Evolutionary conservation across 2,329 filamentous ascomycete genomes (phyloP).

Genomic region (Sporothrix sp.): DNA sequence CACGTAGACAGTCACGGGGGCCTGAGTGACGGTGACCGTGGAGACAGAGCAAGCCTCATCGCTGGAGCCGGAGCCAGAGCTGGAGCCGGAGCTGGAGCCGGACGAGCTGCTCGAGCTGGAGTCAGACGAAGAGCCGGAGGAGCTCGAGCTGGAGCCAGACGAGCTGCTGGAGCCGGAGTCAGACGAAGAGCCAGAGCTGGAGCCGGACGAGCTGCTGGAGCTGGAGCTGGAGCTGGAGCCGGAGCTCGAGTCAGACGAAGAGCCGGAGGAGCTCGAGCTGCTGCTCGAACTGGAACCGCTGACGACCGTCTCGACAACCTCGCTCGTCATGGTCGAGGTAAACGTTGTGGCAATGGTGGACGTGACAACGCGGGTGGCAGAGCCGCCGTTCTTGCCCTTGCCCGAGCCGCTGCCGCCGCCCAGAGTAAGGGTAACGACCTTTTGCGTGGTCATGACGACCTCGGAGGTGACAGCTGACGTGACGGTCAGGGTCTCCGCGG

Average conservation of each 20-base stretch:
- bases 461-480: conserved; percentile 8
- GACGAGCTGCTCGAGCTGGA: not conserved
- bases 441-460: conserved; percentile 16
- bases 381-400: conserved; percentile 2
- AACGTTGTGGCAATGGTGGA: conserved; percentile 20
- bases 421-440: conserved; percentile 22
- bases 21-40: conserved; percentile 13
- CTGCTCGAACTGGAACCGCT: conserved; percentile 9
- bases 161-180: conserved; percentile 9
- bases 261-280: conserved; percentile 3
- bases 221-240: not conserved
- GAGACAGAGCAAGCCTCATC: conserved; percentile 4
- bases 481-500: conserved; percentile 16
- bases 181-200: conserved; percentile 5
- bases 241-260: not conserved
- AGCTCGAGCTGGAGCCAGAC: conserved; percentile 1
- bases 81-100: not conserved
- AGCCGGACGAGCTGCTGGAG: not conserved
- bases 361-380: conserved; percentile 19
- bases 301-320: conserved; percentile 5
- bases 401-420: conserved; percentile 16
- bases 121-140: conserved; percentile 2
- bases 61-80: conserved; percentile 5
- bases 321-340: conserved; percentile 21
- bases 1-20: conserved; percentile 12